These are phyloP conservation scores for Malus orientalis DNA, from an alignment of 306 rosid genomes.

Conservation along the genomic window DNA sequence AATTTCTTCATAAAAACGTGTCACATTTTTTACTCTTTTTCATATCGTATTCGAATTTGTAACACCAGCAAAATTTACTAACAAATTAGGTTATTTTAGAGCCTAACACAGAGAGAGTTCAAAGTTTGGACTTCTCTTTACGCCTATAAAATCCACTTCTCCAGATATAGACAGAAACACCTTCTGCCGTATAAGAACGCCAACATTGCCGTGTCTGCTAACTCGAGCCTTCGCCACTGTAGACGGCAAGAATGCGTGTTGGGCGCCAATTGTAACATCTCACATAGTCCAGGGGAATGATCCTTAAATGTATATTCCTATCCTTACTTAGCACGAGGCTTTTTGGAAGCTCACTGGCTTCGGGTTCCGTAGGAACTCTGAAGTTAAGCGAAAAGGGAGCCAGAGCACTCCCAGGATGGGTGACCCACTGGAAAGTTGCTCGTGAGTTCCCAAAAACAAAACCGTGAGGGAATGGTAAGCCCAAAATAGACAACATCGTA, in stretches of 20 bases:
- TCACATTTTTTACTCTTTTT: neutral
- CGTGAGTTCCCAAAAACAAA: too few relatives aligned
- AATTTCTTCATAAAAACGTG: neutral
- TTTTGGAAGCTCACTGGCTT: too few relatives aligned
- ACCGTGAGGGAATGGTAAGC: too few relatives aligned
- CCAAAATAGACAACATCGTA: too few relatives aligned
- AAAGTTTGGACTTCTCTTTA: conserved; percentile 27
- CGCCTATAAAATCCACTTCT: conserved; percentile 40
- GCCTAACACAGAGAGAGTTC: conserved; percentile 50
- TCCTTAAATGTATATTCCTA: too few relatives aligned
- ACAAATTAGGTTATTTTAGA: conserved; percentile 7
- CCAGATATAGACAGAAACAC: conserved; percentile 45
- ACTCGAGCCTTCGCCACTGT: conserved; percentile 46
- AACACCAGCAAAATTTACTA: neutral
- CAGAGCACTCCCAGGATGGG: too few relatives aligned
- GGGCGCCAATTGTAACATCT: conserved; percentile 33
- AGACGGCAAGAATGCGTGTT: conserved; percentile 41
- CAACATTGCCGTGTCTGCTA: conserved; percentile 39
- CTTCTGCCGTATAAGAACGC: conserved; percentile 37
- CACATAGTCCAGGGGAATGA: too few relatives aligned
- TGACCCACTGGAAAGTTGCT: too few relatives aligned
- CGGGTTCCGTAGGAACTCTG: too few relatives aligned
- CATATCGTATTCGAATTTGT: neutral
- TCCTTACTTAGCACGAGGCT: too few relatives aligned
- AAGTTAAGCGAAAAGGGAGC: too few relatives aligned